Evolutionary conservation across 345 rosid species (phyloP).

Genomic region (Populus ilicifolia): DNA sequence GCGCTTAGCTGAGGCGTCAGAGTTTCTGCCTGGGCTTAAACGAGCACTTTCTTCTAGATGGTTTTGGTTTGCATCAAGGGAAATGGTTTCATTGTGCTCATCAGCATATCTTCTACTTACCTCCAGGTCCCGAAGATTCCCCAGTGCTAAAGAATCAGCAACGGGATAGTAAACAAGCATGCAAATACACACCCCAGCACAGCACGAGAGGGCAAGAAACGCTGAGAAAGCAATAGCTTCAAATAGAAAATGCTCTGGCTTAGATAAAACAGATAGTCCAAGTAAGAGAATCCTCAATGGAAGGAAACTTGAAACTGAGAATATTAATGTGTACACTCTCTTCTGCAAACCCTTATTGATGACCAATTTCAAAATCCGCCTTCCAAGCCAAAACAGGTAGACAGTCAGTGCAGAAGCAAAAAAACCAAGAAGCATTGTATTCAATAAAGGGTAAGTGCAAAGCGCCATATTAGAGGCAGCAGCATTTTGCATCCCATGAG

Average conservation of each 20-base stretch:
- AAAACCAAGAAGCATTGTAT: conserved; percentile 79
- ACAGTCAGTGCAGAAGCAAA: conserved; percentile 58
- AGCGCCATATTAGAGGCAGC: conserved; percentile 40
- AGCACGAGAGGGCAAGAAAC: conserved; percentile 68
- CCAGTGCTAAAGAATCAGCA: conserved; percentile 86
- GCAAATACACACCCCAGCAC: conserved; percentile 70
- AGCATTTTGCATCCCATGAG: conserved; percentile 25
- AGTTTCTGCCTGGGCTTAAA: conserved; percentile 47
- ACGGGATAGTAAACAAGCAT: conserved; percentile 85
- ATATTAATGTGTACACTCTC: conserved; percentile 77
- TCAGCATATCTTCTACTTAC: conserved; percentile 45
- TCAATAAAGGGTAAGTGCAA: conserved; percentile 87
- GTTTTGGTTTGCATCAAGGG: conserved; percentile 57
- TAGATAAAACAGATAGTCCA: conserved; percentile 67
- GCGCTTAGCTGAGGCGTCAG: conserved; percentile 54
- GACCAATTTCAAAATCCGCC: conserved; percentile 76
- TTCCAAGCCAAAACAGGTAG: conserved; percentile 90
- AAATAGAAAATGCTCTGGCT: conserved; percentile 60
- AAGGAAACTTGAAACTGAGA: conserved; percentile 81
- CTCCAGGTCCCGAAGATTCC: conserved; percentile 57
- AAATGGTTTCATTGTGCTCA: conserved; percentile 50
- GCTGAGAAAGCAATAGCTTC: conserved; percentile 82
- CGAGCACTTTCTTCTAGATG: conserved; percentile 41
- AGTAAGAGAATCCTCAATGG: conserved; percentile 81
- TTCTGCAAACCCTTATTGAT: conserved; percentile 87